A percentile compares a stretch with the other conserved stretches of the same genome.
Evolutionary conservation across 495 filamentous ascomycete genomes (phyloP).

Genomic region (Xylaria palmicola): DNA sequence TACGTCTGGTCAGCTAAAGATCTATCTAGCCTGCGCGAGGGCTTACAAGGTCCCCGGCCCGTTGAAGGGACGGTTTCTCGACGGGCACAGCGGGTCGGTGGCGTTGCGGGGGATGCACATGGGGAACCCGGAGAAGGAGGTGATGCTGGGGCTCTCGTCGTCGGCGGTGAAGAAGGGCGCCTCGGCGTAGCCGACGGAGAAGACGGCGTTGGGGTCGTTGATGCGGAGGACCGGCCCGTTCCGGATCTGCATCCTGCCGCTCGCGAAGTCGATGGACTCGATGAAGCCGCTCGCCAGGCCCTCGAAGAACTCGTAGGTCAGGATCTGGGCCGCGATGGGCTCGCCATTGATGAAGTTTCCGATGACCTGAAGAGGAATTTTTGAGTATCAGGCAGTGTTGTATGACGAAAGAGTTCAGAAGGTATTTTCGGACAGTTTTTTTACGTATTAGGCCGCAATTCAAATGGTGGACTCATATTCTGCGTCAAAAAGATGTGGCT

Average conservation of each 20-base stretch:
- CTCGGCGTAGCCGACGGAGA: slow-evolving; percentile 26
- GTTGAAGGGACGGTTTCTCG: slow-evolving; percentile 30
- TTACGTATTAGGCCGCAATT: not conserved
- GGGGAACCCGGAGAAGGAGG: slow-evolving; percentile 41
- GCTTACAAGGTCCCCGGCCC: slow-evolving; percentile 23
- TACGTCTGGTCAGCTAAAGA: too few species aligned
- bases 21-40: too few species aligned
- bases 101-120: slow-evolving; percentile 41
- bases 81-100: slow-evolving; percentile 34
- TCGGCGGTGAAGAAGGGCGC: slow-evolving; percentile 40
- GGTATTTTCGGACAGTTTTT: too few species aligned
- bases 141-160: slow-evolving; percentile 38
- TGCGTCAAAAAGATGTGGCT: not conserved
- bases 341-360: slow-evolving; percentile 38
- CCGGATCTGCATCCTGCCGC: slow-evolving; percentile 32
- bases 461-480: too few species aligned
- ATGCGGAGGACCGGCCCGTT: slow-evolving; percentile 40
- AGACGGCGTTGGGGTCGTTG: slow-evolving; percentile 44
- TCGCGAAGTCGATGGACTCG: slow-evolving; percentile 28
- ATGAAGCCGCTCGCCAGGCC: slow-evolving; percentile 35
- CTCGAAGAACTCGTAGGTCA: slow-evolving; percentile 29
- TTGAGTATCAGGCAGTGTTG: not conserved
- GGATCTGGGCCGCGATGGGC: slow-evolving; percentile 38
- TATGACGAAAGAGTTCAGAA: not conserved
- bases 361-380: slow-evolving; percentile 20